Evolutionary conservation across 2,329 filamentous ascomycete genomes (phyloP).

Genomic region (Verticillium tricorpus): DNA sequence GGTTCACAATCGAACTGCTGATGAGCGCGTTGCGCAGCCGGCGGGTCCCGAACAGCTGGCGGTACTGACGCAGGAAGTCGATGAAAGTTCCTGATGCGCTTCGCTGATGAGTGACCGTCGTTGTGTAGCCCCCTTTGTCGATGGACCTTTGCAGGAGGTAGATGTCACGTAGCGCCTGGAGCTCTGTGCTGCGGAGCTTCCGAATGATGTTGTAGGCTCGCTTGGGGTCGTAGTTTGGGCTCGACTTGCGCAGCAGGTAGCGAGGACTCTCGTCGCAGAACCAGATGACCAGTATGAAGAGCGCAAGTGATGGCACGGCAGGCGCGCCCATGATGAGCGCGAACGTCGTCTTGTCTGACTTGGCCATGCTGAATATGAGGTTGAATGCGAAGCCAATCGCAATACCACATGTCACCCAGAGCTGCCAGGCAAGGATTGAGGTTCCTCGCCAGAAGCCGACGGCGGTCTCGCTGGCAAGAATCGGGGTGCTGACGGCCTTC

Average conservation of each 20-base stretch:
- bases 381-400: constrained; percentile 31
- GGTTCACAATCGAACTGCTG: constrained; percentile 24
- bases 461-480: constrained; percentile 41
- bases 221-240: constrained; percentile 26
- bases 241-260: constrained; percentile 31
- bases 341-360: constrained; percentile 8
- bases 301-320: constrained; percentile 25
- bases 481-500: constrained; percentile 43
- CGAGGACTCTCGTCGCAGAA: constrained; percentile 36
- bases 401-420: constrained; percentile 35
- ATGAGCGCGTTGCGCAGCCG: constrained; percentile 26
- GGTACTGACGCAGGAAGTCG: constrained; percentile 22
- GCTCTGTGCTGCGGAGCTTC: constrained; percentile 32
- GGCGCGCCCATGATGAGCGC: constrained; percentile 31
- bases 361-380: constrained; percentile 26
- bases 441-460: constrained; percentile 43
- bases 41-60: constrained; percentile 20
- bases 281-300: constrained; percentile 24
- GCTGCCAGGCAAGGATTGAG: constrained; percentile 41
- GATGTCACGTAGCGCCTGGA: constrained; percentile 35
- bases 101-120: not conserved
- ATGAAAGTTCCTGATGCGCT: constrained; percentile 12
- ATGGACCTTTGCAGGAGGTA: constrained; percentile 31
- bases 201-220: constrained; percentile 27
- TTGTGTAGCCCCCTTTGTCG: constrained; percentile 8